Percentiles rank a stretch among this genome's conserved stretches.
phyloP scores from a whole-genome alignment of 208 protist species.

The Tritrichomonas musculus region DNA sequence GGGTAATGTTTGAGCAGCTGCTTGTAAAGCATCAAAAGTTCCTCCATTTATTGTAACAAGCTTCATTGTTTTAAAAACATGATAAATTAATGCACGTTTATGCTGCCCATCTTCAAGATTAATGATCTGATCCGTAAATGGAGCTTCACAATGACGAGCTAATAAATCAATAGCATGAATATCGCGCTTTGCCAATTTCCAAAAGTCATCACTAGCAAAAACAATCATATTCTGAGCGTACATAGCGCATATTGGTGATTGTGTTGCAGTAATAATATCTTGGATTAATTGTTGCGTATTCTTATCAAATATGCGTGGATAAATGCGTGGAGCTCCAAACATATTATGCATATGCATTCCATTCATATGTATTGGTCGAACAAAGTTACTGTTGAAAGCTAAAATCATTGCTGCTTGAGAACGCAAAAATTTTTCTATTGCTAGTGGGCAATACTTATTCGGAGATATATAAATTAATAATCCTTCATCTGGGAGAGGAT shows the following conservation, averaged over 20 bases:
- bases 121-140: background rate
- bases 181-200: background rate
- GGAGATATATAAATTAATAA: too few species aligned
- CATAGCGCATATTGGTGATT: background rate
- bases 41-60: background rate
- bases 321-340: background rate
- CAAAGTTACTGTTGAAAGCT: background rate
- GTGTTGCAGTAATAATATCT: background rate
- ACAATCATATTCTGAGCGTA: background rate
- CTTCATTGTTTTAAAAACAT: background rate
- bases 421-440: background rate
- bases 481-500: too few species aligned
- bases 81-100: background rate
- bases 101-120: background rate
- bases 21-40: background rate
- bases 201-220: background rate
- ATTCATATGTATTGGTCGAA: background rate
- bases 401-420: background rate
- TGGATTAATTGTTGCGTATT: background rate
- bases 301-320: background rate
- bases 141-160: background rate
- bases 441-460: too few species aligned
- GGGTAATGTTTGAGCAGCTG: background rate
- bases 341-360: background rate
- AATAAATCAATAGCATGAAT: background rate